These are phyloP conservation scores for Termitomyces sp. DNA, from an alignment of 768 basidiomycete genomes.

Conservation along the genomic window DNA sequence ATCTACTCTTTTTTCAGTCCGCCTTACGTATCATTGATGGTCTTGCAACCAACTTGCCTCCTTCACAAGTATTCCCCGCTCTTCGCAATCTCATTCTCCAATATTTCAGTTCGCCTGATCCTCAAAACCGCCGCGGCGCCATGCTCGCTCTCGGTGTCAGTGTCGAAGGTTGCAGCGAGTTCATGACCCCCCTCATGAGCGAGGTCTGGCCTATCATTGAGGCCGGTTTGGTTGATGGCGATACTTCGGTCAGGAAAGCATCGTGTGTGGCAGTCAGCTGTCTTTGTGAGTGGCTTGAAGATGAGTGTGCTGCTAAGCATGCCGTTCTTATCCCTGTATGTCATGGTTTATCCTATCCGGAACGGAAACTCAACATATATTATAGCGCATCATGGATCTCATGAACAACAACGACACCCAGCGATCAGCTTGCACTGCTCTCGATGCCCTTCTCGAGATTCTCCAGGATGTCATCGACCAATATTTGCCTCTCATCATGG, in stretches of 20 bases:
- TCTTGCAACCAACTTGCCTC: slow-evolving; percentile 88
- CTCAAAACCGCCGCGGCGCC: slow-evolving; percentile 81
- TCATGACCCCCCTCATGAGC: slow-evolving; percentile 88
- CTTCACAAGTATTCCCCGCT: slow-evolving; percentile 92
- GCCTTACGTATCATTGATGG: slow-evolving; percentile 94
- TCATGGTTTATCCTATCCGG: not conserved
- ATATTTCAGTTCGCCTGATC: slow-evolving; percentile 81
- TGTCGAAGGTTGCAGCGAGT: slow-evolving; percentile 98
- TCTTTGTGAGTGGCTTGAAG: slow-evolving; percentile 95
- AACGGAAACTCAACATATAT: not conserved
- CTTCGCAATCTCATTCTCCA: slow-evolving; percentile 78
- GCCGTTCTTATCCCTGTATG: slow-evolving; percentile 79
- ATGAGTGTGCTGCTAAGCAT: slow-evolving; percentile 86
- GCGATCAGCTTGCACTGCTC: slow-evolving; percentile 91
- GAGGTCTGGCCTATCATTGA: slow-evolving; percentile 95
- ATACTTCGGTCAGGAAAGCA: slow-evolving; percentile 87
- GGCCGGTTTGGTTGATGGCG: slow-evolving; percentile 78
- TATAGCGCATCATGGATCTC: slow-evolving; percentile 83
- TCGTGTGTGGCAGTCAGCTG: slow-evolving; percentile 96
- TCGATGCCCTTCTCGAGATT: slow-evolving; percentile 95
- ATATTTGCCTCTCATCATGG: slow-evolving; percentile 94
- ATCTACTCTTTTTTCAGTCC: slow-evolving; percentile 44
- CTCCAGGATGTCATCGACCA: slow-evolving; percentile 86
- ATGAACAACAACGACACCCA: slow-evolving; percentile 87
- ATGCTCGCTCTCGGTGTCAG: slow-evolving; percentile 94